These are phyloP conservation scores for Nemania sp. DNA, from an alignment of 2,329 filamentous ascomycete species.

Conservation along the genomic window DNA sequence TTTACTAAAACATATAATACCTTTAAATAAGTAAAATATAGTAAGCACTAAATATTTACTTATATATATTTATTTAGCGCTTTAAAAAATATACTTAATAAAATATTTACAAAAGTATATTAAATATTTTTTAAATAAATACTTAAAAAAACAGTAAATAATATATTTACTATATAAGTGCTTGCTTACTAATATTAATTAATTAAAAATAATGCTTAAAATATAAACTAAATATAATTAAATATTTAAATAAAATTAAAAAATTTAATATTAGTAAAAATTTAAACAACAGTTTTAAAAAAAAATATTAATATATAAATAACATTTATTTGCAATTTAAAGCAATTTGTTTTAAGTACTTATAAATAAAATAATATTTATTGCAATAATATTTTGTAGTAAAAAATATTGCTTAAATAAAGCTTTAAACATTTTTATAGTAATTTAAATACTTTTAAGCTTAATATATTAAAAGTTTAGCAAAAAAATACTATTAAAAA, in stretches of 20 bases:
- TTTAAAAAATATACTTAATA: too few relatives aligned
- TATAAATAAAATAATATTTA: neutral
- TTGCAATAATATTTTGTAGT: neutral
- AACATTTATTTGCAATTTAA: neutral
- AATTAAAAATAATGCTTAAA: neutral
- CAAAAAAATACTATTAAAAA: conserved; percentile 9
- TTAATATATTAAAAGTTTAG: neutral
- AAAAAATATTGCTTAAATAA: neutral
- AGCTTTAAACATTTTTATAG: too few relatives aligned
- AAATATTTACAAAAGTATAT: too few relatives aligned
- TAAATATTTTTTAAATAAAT: too few relatives aligned
- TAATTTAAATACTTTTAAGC: too few relatives aligned
- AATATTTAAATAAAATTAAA: neutral
- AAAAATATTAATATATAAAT: neutral
- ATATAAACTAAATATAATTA: neutral
- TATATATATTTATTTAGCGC: too few relatives aligned
- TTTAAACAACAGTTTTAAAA: conserved; percentile 2
- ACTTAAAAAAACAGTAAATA: too few relatives aligned
- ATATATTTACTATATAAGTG: neutral
- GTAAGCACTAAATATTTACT: too few relatives aligned
- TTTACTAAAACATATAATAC: too few relatives aligned
- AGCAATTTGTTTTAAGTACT: neutral
- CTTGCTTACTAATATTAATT: neutral
- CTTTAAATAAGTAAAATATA: too few relatives aligned
- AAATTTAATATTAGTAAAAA: neutral